Base-by-base conservation (phyloP, 257 asterid genomes). In the Solanum chmielewskii region DNA sequence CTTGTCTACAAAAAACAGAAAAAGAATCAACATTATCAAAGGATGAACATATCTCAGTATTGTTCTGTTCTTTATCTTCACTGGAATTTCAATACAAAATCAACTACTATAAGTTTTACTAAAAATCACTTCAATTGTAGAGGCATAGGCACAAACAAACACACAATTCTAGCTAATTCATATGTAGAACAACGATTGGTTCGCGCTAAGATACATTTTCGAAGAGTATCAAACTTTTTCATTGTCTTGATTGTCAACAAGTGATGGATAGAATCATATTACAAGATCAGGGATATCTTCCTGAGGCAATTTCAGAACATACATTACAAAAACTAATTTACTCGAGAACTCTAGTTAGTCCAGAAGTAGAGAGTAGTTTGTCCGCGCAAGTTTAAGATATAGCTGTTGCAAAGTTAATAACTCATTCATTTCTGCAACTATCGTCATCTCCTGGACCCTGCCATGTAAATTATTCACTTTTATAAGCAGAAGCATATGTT, bases 301-400 rank as follows among this genome's bases (percentile, higher is more conserved):
- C 4, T 14, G 23, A 78, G 81, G 85, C 42, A 83, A 49, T 68
- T 49, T 39, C 88, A 84, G 70, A 87, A 86, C 90, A 89, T 81
- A 87, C 83, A 85, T 70, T 88, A 47, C 84, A 80, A 86, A 87
- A 68, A 84, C 74, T 62, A 87, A 83, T 68, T 86, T 86, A 66
- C 85, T 11, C 6, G 85, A 77, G 39, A 80, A 74, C 88, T 85
- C 89, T 52, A 52, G 86, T 59, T 74, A 83, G 89, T 56, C 86
- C 35, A 60, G 86, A 87, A 56, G 41, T 13, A 25, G 33, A 31
- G 66, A 25, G 31, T 68, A 49, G 11, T 18, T 77, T 23, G 35
- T 47, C 66, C 27, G 42, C 27, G 39, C 84, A 45, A 45, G 27
- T 78, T 45, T 78, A 49, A 35, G 84, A 29, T 27, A 29, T 27